Evolutionary conservation across 805 yeast species (phyloP), one percentile per base, ranked within the genome.

Genomic region (Sugiyamaella americana): DNA sequence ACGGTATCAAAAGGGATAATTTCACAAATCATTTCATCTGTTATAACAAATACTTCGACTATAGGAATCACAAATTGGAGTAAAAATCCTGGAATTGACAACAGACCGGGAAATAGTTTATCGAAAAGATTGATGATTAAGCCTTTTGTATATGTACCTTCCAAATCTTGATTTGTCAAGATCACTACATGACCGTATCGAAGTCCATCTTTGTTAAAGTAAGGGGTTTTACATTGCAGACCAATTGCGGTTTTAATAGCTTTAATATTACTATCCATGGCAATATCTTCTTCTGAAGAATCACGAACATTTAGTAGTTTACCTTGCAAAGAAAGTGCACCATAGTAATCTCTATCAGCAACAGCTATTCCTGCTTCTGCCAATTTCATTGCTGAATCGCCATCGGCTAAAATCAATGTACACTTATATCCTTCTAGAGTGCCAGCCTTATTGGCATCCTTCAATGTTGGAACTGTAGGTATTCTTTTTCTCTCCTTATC

Each of bases 111-210:
- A 70, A 93, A 93, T 26, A 95, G 84, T 3, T 89, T 77, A 64
- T 91, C 98, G 49, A 93, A 69, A 60, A 93, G 93, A 64, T 93
- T 93, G 59, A 93, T 93, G 48, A 93, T 78, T 55, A 93, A 75
- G 54, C 98, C 98, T 63, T 93, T 93, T 64, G 93, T 93, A 71
- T 93, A 98, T 16, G 95, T 84, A 51, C 98, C 98, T 74, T 93
- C 98, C 58, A 89, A 95, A 87, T 93, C 98, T 69, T 93, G 98
- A 84, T 93, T 98, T 4, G 98, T 88, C 98, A 93, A 93, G 62
- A 93, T 88, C 98, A 93, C 91, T 43, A 93, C 76, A 63, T 88
- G 96, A 32, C 98, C 98, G 61, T 93, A 93, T 63, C 98, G 79
- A 52, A 93, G 71, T 3, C 83, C 80, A 48, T 77, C 76, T 13